These are phyloP conservation scores for Saccharomycopsis fibuligera DNA, from an alignment of 805 yeast species.

Conservation along the genomic window DNA sequence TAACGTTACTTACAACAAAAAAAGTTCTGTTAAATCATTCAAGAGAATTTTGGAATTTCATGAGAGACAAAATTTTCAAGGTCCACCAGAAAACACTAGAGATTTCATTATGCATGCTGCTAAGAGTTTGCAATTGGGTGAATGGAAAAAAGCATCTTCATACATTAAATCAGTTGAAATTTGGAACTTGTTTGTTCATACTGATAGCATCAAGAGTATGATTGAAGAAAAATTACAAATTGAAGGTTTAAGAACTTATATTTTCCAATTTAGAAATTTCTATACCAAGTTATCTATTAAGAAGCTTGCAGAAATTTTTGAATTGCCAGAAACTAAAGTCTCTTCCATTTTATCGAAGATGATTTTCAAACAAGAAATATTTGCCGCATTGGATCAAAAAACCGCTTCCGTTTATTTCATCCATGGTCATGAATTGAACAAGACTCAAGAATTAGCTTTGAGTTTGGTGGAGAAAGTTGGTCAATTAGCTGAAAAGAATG, in stretches of 20 bases:
- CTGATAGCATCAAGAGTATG: constrained; percentile 62
- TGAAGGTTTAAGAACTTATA: constrained; percentile 89
- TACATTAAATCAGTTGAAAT: constrained; percentile 71
- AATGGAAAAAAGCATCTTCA: constrained; percentile 75
- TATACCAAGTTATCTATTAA: constrained; percentile 68
- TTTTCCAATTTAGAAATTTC: constrained; percentile 74
- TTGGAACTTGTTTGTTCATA: constrained; percentile 76
- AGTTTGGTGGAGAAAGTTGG: constrained; percentile 76
- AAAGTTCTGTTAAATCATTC: constrained; percentile 70
- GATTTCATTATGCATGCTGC: constrained; percentile 93
- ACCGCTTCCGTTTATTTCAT: constrained; percentile 59
- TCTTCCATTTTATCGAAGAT: constrained; percentile 62
- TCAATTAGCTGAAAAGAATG: constrained; percentile 76
- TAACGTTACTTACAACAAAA: constrained; percentile 45
- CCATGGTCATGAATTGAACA: constrained; percentile 73
- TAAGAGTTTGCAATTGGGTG: constrained; percentile 77
- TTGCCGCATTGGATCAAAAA: constrained; percentile 66
- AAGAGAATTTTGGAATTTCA: constrained; percentile 86
- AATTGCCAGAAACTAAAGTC: constrained; percentile 50
- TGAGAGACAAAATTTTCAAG: constrained; percentile 91
- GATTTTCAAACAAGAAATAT: constrained; percentile 71
- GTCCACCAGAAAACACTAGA: constrained; percentile 95
- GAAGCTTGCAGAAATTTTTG: constrained; percentile 61
- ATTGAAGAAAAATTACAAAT: constrained; percentile 73
- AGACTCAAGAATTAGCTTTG: constrained; percentile 81